phyloP scores from a whole-genome alignment of 78 protist species.

The Polysphondylium violaceum region DNA sequence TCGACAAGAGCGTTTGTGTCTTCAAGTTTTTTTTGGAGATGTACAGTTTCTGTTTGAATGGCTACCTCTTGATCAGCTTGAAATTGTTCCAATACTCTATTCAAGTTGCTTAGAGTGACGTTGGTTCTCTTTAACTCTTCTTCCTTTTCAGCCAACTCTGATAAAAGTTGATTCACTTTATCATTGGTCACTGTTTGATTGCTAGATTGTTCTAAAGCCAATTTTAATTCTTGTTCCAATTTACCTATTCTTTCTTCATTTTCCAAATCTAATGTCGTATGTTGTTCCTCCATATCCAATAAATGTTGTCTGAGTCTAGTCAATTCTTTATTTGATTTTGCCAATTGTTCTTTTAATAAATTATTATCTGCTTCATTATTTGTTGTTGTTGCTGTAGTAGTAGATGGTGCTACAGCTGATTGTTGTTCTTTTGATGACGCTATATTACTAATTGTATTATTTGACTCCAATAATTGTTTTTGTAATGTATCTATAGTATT shows the following conservation, averaged over 20 bases:
- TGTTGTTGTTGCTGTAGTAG: background rate
- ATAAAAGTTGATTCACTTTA: background rate
- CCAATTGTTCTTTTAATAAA: conserved; percentile 39
- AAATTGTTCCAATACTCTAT: conserved; percentile 52
- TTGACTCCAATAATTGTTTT: conserved; percentile 14
- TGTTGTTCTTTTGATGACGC: background rate
- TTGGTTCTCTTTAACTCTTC: conserved; percentile 26
- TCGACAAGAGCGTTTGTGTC: background rate
- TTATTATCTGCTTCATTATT: background rate
- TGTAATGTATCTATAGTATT: conserved; percentile 3
- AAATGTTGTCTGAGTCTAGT: conserved; percentile 60
- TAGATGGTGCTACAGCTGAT: background rate
- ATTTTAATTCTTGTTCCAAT: conserved; percentile 27
- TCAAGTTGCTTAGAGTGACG: conserved; percentile 9
- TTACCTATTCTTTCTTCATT: conserved; percentile 47
- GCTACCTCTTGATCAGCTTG: conserved; percentile 70
- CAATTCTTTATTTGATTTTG: conserved; percentile 57
- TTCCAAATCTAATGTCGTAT: conserved; percentile 59
- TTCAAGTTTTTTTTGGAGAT: conserved; percentile 12
- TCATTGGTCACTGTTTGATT: background rate
- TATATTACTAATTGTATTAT: background rate
- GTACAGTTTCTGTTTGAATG: conserved; percentile 34
- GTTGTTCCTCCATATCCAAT: conserved; percentile 60
- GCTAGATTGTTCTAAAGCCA: conserved; percentile 5
- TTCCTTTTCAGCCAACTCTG: conserved; percentile 40